Evolutionary conservation across 805 yeast genomes (phyloP).

Genomic region (Yarrowia sp.): DNA sequence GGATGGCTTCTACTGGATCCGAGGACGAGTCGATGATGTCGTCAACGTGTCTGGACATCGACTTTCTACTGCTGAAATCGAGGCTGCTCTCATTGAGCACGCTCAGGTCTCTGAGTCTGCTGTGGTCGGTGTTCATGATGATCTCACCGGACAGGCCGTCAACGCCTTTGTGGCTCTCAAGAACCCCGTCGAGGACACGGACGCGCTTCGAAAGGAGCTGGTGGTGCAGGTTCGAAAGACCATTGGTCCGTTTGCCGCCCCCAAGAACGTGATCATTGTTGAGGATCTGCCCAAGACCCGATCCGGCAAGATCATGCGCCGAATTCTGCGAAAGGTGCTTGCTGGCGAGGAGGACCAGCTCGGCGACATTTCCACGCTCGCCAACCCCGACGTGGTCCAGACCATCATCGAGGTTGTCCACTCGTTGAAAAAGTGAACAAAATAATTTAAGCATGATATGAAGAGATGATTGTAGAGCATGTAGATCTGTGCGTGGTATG

Average conservation of each 20-base stretch:
- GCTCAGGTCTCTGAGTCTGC: slow-evolving; percentile 86
- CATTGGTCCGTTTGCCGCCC: slow-evolving; percentile 93
- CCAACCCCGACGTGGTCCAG: slow-evolving; percentile 81
- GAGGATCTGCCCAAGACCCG: slow-evolving; percentile 96
- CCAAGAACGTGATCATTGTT: slow-evolving; percentile 78
- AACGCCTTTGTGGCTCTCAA: slow-evolving; percentile 90
- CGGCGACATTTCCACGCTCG: slow-evolving; percentile 87
- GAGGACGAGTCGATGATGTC: slow-evolving; percentile 98
- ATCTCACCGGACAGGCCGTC: slow-evolving; percentile 96
- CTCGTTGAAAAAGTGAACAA: slow-evolving; percentile 35
- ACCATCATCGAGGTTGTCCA: slow-evolving; percentile 66
- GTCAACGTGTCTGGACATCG: slow-evolving; percentile 98
- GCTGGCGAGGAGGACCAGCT: slow-evolving; percentile 86
- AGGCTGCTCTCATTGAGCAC: slow-evolving; percentile 82
- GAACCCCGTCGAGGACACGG: slow-evolving; percentile 43
- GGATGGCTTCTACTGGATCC: slow-evolving; percentile 96
- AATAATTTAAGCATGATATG: not conserved
- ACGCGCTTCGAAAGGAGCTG: slow-evolving; percentile 61
- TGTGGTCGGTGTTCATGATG: slow-evolving; percentile 94
- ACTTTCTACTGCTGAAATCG: slow-evolving; percentile 97
- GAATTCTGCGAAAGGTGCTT: slow-evolving; percentile 89
- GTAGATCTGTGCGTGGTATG: too few relatives aligned
- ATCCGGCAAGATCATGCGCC: slow-evolving; percentile 98
- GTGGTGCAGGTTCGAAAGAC: slow-evolving; percentile 86
- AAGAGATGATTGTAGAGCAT: too few relatives aligned